These are phyloP conservation scores for Oxyria digyna DNA, from an alignment of 148 eudicot species.

Conservation along the genomic window DNA sequence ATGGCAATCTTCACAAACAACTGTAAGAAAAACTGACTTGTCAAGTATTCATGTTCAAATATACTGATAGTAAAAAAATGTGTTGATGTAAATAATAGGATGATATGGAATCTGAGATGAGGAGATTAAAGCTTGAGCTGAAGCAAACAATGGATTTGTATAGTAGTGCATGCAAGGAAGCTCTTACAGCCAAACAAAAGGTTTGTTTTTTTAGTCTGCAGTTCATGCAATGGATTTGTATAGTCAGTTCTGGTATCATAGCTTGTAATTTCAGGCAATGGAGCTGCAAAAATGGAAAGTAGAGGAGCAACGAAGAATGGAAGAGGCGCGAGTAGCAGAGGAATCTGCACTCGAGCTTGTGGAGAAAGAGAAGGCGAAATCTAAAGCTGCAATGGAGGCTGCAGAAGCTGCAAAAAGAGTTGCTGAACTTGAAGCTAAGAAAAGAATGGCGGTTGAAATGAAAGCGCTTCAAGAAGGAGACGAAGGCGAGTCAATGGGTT, in stretches of 20 bases:
- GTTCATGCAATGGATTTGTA: no score
- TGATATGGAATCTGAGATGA: conserved; percentile 76
- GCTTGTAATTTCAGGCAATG: conserved; percentile 30
- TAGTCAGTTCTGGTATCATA: neutral
- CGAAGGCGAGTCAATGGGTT: conserved; percentile 29
- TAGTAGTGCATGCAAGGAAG: conserved; percentile 72
- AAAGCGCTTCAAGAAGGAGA: conserved; percentile 32
- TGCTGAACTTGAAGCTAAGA: conserved; percentile 58
- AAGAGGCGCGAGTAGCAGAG: conserved; percentile 38
- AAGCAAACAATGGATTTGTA: conserved; percentile 82
- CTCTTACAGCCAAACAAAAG: conserved; percentile 63
- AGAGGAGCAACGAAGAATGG: conserved; percentile 38
- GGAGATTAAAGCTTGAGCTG: conserved; percentile 51
- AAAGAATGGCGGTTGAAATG: conserved; percentile 34
- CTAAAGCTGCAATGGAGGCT: conserved; percentile 55
- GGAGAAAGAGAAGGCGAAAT: conserved; percentile 55
- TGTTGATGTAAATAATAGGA: conserved; percentile 27
- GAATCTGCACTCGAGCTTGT: conserved; percentile 56
- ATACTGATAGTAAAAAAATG: neutral
- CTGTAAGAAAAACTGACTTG: conserved; percentile 13
- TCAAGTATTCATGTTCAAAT: neutral
- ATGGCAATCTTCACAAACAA: conserved; percentile 12
- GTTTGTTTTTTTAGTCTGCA: conserved; percentile 7
- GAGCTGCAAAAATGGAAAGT: conserved; percentile 53
- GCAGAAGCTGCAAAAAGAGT: conserved; percentile 69